A percentile compares a stretch with the other conserved stretches of the same genome.
These are phyloP conservation scores for Annulohypoxylon nitens DNA, from an alignment of 495 filamentous ascomycete genomes.

Conservation along the genomic window DNA sequence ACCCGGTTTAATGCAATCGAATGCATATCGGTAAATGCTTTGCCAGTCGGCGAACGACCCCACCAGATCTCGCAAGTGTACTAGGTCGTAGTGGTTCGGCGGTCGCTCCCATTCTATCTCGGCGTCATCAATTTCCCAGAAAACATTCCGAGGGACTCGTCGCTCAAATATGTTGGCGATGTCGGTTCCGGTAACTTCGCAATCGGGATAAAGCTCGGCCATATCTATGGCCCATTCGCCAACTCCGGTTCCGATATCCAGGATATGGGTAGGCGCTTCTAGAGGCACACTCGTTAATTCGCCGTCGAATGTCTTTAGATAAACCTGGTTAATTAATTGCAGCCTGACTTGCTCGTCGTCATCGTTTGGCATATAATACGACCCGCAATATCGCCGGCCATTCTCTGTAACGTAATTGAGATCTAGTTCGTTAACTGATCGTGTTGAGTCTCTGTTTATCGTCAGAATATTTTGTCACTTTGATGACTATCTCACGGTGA, in stretches of 20 bases:
- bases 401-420: slow-evolving; percentile 71
- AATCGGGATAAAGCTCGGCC: slow-evolving; percentile 71
- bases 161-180: slow-evolving; percentile 70
- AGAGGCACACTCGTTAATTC: slow-evolving; percentile 71
- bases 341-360: slow-evolving; percentile 78
- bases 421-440: slow-evolving; percentile 69
- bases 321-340: slow-evolving; percentile 75
- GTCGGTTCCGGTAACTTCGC: slow-evolving; percentile 76
- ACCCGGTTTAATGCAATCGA: slow-evolving; percentile 70
- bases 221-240: slow-evolving; percentile 83
- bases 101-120: slow-evolving; percentile 69
- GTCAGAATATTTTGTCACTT: slow-evolving; percentile 21
- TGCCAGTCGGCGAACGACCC: slow-evolving; percentile 75
- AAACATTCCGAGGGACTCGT: slow-evolving; percentile 72
- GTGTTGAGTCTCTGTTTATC: slow-evolving; percentile 56
- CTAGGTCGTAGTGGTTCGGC: slow-evolving; percentile 71
- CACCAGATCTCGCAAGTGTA: slow-evolving; percentile 73
- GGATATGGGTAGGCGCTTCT: slow-evolving; percentile 66
- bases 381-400: slow-evolving; percentile 74
- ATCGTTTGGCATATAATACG: slow-evolving; percentile 84
- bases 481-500: neutral
- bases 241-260: slow-evolving; percentile 77
- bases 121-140: slow-evolving; percentile 78
- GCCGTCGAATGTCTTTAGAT: slow-evolving; percentile 69
- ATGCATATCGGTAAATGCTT: slow-evolving; percentile 70